Evolutionary conservation across 441 rosid species (phyloP).

Genomic region (Populus tomentosa): DNA sequence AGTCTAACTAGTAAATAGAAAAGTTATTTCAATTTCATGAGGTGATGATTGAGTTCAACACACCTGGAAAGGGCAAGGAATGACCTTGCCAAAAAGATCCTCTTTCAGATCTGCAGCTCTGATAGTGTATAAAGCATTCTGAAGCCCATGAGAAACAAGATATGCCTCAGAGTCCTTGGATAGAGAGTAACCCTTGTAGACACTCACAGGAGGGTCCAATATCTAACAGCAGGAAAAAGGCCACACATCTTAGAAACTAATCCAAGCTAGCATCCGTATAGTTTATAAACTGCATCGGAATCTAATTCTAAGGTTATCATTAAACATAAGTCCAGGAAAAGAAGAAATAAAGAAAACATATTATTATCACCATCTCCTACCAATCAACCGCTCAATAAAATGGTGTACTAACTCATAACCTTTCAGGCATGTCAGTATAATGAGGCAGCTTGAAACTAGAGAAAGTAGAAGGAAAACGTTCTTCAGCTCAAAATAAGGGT

Average conservation of each 20-base stretch:
- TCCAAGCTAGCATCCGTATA: not conserved
- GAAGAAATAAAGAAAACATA: not conserved
- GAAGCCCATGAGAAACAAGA: slow-evolving; percentile 64
- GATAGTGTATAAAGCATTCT: slow-evolving; percentile 63
- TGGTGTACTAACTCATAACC: not conserved
- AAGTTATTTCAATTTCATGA: not conserved
- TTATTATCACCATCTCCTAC: not conserved
- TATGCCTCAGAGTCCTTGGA: slow-evolving; percentile 52
- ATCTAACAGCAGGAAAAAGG: slow-evolving; percentile 34
- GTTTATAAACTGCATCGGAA: not conserved
- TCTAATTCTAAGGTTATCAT: not conserved
- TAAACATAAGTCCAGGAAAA: not conserved
- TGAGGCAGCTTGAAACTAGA: not conserved
- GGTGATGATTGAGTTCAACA: slow-evolving; percentile 4
- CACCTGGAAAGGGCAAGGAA: slow-evolving; percentile 66
- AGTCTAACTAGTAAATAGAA: not conserved
- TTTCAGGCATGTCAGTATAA: not conserved
- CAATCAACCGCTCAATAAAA: not conserved
- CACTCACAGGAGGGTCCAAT: slow-evolving; percentile 78
- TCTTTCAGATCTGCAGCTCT: slow-evolving; percentile 62
- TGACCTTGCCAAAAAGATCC: slow-evolving; percentile 65
- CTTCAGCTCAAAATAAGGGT: not conserved
- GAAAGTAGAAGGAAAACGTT: not conserved
- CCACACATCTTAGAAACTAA: not conserved
- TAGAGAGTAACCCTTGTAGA: slow-evolving; percentile 64